These are phyloP conservation scores for Penicillium parvum DNA, from an alignment of 495 filamentous ascomycete species.

Conservation along the genomic window DNA sequence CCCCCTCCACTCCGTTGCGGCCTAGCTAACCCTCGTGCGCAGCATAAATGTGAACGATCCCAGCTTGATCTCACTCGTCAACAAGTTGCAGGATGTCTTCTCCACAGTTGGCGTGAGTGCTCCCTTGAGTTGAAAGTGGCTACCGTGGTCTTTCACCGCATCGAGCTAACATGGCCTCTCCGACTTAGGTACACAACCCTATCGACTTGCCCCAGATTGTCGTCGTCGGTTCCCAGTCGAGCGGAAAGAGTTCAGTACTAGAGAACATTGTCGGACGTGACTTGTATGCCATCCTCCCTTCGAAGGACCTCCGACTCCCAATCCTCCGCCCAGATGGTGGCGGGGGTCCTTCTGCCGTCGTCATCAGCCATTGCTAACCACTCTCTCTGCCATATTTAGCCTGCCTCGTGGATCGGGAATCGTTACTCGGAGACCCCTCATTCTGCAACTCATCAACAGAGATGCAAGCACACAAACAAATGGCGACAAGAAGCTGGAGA, in stretches of 20 bases:
- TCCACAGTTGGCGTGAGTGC: slow-evolving; percentile 89
- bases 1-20: slow-evolving; percentile 22
- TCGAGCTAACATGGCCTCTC: slow-evolving; percentile 35
- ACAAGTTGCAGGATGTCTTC: slow-evolving; percentile 99
- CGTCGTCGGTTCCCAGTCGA: slow-evolving; percentile 97
- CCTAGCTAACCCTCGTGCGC: slow-evolving; percentile 28
- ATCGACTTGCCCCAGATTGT: slow-evolving; percentile 99
- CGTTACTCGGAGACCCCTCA: slow-evolving; percentile 90
- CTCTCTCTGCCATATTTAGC: slow-evolving; percentile 44
- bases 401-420: slow-evolving; percentile 97
- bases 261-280: slow-evolving; percentile 99
- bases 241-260: slow-evolving; percentile 98
- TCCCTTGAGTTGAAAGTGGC: neutral
- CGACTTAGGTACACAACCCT: slow-evolving; percentile 78
- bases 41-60: slow-evolving; percentile 81
- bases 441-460: slow-evolving; percentile 97
- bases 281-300: slow-evolving; percentile 62
- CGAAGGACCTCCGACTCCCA: neutral
- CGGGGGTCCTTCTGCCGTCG: slow-evolving; percentile 9
- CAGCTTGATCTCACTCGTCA: slow-evolving; percentile 85
- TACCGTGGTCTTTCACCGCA: slow-evolving; percentile 11
- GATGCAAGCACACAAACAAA: slow-evolving; percentile 61
- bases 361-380: slow-evolving; percentile 25
- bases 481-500: slow-evolving; percentile 64
- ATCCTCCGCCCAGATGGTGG: slow-evolving; percentile 7